Conservation (phyloP, 2,329 filamentous ascomycete species). For the Penicillium psychrosexuale region DNA sequence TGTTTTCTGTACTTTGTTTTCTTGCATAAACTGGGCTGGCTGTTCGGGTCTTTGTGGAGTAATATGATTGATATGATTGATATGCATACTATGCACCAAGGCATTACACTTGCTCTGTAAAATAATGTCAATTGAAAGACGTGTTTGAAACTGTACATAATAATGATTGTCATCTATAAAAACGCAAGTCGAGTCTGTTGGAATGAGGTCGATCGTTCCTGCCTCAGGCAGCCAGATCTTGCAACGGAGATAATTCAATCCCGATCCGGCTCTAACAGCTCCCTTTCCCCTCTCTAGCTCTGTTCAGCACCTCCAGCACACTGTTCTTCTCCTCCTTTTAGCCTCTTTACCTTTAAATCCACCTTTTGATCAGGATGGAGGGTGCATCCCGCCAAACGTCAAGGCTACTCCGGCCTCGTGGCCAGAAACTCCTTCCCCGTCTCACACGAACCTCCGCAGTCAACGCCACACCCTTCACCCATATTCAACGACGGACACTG, state of each 20-base stretch:
- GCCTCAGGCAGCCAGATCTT: conserved; percentile 27
- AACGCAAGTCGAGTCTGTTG: not conserved
- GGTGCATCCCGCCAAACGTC: conserved; percentile 35
- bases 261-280: conserved; percentile 16
- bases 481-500: conserved; percentile 29
- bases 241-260: conserved; percentile 10
- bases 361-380: conserved; percentile 33
- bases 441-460: conserved; percentile 16
- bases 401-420: conserved; percentile 32
- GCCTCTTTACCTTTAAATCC: not conserved
- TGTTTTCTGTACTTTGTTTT: not conserved
- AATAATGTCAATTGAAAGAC: not conserved
- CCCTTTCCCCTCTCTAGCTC: conserved; percentile 10
- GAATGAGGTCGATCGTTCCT: not conserved
- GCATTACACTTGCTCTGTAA: not conserved
- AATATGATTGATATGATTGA: conserved; percentile 18
- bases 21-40: conserved; percentile 20
- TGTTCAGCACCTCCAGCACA: not conserved
- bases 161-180: not conserved
- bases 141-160: not conserved
- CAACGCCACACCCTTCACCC: conserved; percentile 22
- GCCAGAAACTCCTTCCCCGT: conserved; percentile 23
- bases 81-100: conserved; percentile 13
- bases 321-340: conserved; percentile 1
- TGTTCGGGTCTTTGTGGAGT: conserved; percentile 13